Base-by-base conservation (phyloP, 345 rosid genomes). In the Linum trigynum region DNA sequence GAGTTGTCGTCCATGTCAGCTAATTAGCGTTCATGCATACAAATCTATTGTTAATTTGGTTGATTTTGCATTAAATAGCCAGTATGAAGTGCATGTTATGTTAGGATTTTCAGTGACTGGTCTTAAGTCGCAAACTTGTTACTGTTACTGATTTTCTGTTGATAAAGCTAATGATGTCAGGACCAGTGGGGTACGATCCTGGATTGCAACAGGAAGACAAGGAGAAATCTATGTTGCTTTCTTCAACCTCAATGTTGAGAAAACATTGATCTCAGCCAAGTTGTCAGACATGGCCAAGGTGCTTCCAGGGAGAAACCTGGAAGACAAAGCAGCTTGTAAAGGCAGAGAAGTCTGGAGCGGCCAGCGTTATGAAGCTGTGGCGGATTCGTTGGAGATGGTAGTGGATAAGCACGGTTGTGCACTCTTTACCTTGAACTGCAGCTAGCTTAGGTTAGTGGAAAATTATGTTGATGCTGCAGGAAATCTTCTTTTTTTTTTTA, bases 201-300 rank as follows among this genome's bases (percentile, higher is more conserved):
- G 97, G 98, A 77, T 92, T 57, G 95, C 98, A 4, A 80, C 83
- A 0, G 98, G 98, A 73, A 85, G 86, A 80, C 42, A 59, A 76
- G 78, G 78, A 23, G 71, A 75, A 57, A 59, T 75, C 42, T 70
- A 70, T 38, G 53, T 70, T 17, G 78, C 78, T 0, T 59, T 75
- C 40, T 75, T 75, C 78, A 75, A 75, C 43, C 68, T 75, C 42
- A 66, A 75, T 42, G 6, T 56, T 0, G 59, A 48, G 41, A 62
- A 14, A 62, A 67, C 84, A 5, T 77, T 75, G 11, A 76, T 92
- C 69, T 76, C 92, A 57, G 78, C 87, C 35, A 80, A 74, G 67
- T 36, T 84, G 58, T 73, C 94, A 50, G 87, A 86, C 80, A 56
- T 90, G 16, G 78, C 65, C n/a, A 83, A 72, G 75, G 84, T 69